A percentile compares a stretch with the other conserved stretches of the same genome.
Conservation (phyloP, 2,329 filamentous ascomycete genomes). For the Botryotinia narcissicola region DNA sequence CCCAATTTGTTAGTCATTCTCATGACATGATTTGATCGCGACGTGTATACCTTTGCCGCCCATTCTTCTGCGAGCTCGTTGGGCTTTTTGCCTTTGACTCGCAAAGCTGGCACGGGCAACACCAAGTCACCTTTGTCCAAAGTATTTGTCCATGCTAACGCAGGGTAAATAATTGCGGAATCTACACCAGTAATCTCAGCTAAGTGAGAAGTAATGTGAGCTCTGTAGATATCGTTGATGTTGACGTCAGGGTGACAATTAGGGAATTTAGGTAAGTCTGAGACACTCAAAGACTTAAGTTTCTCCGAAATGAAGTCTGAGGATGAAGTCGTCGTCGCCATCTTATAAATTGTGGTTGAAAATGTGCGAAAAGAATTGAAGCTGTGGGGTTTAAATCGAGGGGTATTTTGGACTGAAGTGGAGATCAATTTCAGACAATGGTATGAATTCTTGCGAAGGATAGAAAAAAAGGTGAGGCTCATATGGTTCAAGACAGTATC, state of each 20-base stretch:
- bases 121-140: slow-evolving; percentile 82
- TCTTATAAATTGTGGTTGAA: slow-evolving; percentile 25
- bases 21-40: background rate
- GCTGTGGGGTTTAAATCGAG: slow-evolving; percentile 21
- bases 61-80: slow-evolving; percentile 60
- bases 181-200: slow-evolving; percentile 69
- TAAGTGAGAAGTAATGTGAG: slow-evolving; percentile 69
- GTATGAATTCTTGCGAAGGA: background rate
- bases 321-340: slow-evolving; percentile 30
- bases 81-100: slow-evolving; percentile 70
- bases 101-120: slow-evolving; percentile 74
- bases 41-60: slow-evolving; percentile 52
- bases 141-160: slow-evolving; percentile 73
- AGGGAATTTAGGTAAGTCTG: slow-evolving; percentile 44
- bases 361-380: slow-evolving; percentile 24
- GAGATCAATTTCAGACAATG: slow-evolving; percentile 14
- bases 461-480: slow-evolving; percentile 13
- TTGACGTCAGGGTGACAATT: slow-evolving; percentile 67
- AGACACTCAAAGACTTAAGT: slow-evolving; percentile 34
- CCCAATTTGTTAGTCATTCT: slow-evolving; percentile 21
- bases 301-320: slow-evolving; percentile 27
- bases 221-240: slow-evolving; percentile 75
- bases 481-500: background rate
- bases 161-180: slow-evolving; percentile 67
- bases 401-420: slow-evolving; percentile 17